Conservation (phyloP, 1,284 basidiomycete species). For the Exsudoporus floridanus region DNA sequence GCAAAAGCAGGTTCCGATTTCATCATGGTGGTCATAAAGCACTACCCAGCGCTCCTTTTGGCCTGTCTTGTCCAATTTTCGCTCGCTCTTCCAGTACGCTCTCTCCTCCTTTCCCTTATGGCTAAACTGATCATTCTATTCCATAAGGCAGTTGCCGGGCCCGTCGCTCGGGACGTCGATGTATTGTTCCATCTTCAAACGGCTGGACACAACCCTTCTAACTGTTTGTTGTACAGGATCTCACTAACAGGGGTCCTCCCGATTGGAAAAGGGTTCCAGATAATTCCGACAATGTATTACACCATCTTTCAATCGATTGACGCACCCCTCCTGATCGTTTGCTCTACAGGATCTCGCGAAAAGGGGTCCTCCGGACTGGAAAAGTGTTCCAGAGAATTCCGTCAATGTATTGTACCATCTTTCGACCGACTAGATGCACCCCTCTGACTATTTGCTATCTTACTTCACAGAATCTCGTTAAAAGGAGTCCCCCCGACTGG, state of each 20-base stretch:
- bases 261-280: no score
- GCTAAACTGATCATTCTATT: not conserved
- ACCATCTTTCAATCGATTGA: no score
- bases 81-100: conserved; percentile 25
- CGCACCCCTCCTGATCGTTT: no score
- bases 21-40: conserved; percentile 23
- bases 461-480: no score
- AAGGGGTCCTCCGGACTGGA: no score
- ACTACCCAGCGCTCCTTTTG: conserved; percentile 23
- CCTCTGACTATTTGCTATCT: no score
- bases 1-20: conserved; percentile 1
- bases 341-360: no score
- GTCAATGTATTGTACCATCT: no score
- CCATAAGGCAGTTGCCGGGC: conserved; percentile 17
- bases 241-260: not conserved
- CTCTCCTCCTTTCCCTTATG: not conserved
- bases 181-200: conserved; percentile 12
- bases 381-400: no score
- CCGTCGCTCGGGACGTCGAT: conserved; percentile 2
- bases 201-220: not conserved
- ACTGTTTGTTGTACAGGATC: conserved; percentile 11
- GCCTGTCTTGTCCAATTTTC: conserved; percentile 25
- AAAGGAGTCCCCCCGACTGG: no score
- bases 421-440: no score
- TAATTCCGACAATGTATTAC: no score